A percentile compares a stretch with the other conserved stretches of the same genome.
phyloP scores from a whole-genome alignment of 768 basidiomycete genomes.

The Podaxis sp. region DNA sequence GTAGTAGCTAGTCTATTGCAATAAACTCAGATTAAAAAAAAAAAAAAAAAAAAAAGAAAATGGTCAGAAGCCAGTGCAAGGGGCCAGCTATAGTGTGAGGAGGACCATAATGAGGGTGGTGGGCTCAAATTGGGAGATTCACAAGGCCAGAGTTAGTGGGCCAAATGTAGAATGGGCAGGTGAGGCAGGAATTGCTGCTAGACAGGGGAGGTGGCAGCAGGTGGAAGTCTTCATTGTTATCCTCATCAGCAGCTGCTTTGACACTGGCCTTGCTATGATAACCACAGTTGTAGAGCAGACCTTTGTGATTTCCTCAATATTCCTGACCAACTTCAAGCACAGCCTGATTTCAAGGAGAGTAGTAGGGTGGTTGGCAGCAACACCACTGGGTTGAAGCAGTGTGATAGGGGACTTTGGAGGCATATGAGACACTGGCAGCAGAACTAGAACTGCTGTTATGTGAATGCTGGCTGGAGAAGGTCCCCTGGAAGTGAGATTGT shows the following conservation, averaged over 20 bases:
- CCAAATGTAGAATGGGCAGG: constrained; percentile 17
- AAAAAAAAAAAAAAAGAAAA: too few species aligned
- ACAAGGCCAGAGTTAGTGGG: too few species aligned
- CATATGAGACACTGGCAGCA: constrained; percentile 46
- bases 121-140: too few species aligned
- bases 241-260: constrained; percentile 52
- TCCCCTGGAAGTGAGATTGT: constrained; percentile 72
- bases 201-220: constrained; percentile 41
- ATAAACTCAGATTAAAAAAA: too few species aligned
- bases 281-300: constrained; percentile 38
- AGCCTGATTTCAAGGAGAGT: too few species aligned
- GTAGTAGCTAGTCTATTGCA: too few species aligned
- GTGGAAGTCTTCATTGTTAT: constrained; percentile 75
- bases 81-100: too few species aligned
- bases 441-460: constrained; percentile 66
- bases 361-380: constrained; percentile 54
- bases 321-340: too few species aligned
- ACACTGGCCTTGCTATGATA: constrained; percentile 53
- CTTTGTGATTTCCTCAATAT: too few species aligned
- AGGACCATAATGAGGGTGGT: too few species aligned
- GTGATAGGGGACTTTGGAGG: constrained; percentile 65
- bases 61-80: too few species aligned
- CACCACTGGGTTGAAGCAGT: constrained; percentile 74
- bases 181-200: constrained; percentile 50
- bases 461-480: constrained; percentile 62